Base-by-base conservation (phyloP, 495 filamentous ascomycete species). In the Pseudomonodictys pantanalensis region DNA sequence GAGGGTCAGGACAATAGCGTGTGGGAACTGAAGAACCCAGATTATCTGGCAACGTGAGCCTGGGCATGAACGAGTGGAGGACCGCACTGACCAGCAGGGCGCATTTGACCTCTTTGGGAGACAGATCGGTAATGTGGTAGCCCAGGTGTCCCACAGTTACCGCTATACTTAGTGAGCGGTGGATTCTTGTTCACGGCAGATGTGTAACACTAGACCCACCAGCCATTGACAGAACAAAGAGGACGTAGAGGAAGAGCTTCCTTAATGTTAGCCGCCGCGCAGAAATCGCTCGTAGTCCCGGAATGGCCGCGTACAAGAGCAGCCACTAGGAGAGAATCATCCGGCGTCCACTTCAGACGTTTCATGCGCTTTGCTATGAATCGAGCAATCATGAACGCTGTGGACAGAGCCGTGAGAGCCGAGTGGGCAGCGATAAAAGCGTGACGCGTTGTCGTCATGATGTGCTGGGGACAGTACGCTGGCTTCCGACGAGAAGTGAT, bases 311-410 rank as follows among this genome's bases (percentile, higher is more conserved):
- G 30, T 25, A 66, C 57, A 33, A 61, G 24, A 18, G 56, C 57
- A 1, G 28, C 30, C 1, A 58, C 8, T 5, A 66, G 25, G 15
- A 57, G 20, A 3, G 12, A 52, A 35, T 61, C 57, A 29, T 66
- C 62, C 20, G 20, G 24, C 7, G 50, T 46, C 45, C 32, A 45
- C 12, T 20, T 20, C 9, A 52, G 23, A 6, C 38, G 33, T 32
- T 43, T 56, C 57, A 66, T 56, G 3, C 23, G 47, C 26, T 66
- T 66, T 20, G 51, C 44, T 15, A 29, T 30, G 35, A 66, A 48
- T 6, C 62, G 56, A 6, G 56, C 51, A 12, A 56, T 35, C 9
- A 52, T 26, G 32, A 57, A 55, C 17, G 60, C 12, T 0, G 45
- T 61, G 29, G 46, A 20, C 5, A 66, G 35, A 6, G 50, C 10